These are phyloP conservation scores for Myxozyma geophila DNA, from an alignment of 805 yeast species.

Conservation along the genomic window DNA sequence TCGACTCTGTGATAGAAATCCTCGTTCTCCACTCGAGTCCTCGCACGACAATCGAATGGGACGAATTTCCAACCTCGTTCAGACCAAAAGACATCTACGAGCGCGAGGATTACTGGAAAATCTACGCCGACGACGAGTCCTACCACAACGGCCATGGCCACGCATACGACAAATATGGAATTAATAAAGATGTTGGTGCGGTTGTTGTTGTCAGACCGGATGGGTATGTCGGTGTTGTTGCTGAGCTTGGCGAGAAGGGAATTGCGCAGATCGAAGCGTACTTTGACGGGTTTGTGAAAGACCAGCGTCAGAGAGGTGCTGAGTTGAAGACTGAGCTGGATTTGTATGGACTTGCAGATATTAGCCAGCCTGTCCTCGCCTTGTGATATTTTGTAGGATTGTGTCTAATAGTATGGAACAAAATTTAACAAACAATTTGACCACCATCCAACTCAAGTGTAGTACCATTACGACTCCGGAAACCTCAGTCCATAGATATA, in stretches of 20 bases:
- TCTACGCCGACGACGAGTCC: slow-evolving; percentile 41
- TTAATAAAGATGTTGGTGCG: slow-evolving; percentile 41
- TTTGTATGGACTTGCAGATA: slow-evolving; percentile 6
- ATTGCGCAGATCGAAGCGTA: slow-evolving; percentile 38
- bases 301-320: slow-evolving; percentile 7
- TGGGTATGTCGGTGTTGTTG: slow-evolving; percentile 45
- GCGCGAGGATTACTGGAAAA: slow-evolving; percentile 45
- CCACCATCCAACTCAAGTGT: slow-evolving; percentile 9
- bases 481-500: slow-evolving; percentile 4
- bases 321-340: slow-evolving; percentile 11
- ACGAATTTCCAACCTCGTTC: slow-evolving; percentile 43
- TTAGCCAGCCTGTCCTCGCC: slow-evolving; percentile 11
- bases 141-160: slow-evolving; percentile 44
- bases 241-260: slow-evolving; percentile 34
- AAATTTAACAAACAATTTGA: slow-evolving; percentile 3
- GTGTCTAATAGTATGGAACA: not conserved
- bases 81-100: slow-evolving; percentile 10
- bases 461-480: slow-evolving; percentile 9
- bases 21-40: slow-evolving; percentile 41
- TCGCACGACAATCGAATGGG: slow-evolving; percentile 38
- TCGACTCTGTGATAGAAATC: slow-evolving; percentile 43
- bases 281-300: slow-evolving; percentile 35
- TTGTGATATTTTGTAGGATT: not conserved
- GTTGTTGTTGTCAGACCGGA: slow-evolving; percentile 45
- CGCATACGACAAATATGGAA: slow-evolving; percentile 43